Evolutionary conservation across 768 basidiomycete genomes (phyloP), one percentile per base, ranked within the genome.

Genomic region (Leccinum olivaceopallidum): DNA sequence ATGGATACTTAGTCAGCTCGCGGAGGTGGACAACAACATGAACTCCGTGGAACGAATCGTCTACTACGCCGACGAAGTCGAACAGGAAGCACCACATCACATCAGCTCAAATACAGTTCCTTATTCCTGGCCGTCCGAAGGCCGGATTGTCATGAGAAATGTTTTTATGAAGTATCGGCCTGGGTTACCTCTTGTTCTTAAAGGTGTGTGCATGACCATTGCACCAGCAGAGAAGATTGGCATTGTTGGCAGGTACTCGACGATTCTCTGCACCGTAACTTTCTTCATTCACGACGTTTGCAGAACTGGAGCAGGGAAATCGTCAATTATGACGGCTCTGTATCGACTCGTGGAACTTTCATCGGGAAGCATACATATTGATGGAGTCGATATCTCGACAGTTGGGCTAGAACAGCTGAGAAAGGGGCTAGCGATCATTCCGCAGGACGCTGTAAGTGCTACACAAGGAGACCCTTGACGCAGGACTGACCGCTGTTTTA

Each of bases 11-110:
- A 85, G 89, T 9, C 90, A 92, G 73, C 81, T 80, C 42, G 87
- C 90, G 3, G 94, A 95, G 71, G 88, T 95, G 12, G 94, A 96
- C 73, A 96, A 97, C 73, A 84, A 95, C 73, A 94, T 95, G 91
- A 94, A 94, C 71, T 85, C 86, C n/a, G 89, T 92, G 8, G 90
- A 92, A 71, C 88, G 95, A 26, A 80, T 98, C 18, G 77, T 93
- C 4, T 84, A 94, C 70, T 97, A 97, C 67, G 86, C 88, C 47
- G 82, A 83, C 20, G 82, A 85, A 30, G 78, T 97, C 18, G 92
- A 94, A 70, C 89, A 94, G 71, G 94, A 95, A 73, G 83, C 89
- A 2, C 81, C 89, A 1, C 85, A 90, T 66, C 80, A 86, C 44
- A 73, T 89, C 18, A 79, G 85, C 0, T 87, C 86, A 16, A 78